A percentile compares a stretch with the other conserved stretches of the same genome.
Evolutionary conservation across 2,329 filamentous ascomycete species (phyloP).

Genomic region (Rachicladosporium sp.): DNA sequence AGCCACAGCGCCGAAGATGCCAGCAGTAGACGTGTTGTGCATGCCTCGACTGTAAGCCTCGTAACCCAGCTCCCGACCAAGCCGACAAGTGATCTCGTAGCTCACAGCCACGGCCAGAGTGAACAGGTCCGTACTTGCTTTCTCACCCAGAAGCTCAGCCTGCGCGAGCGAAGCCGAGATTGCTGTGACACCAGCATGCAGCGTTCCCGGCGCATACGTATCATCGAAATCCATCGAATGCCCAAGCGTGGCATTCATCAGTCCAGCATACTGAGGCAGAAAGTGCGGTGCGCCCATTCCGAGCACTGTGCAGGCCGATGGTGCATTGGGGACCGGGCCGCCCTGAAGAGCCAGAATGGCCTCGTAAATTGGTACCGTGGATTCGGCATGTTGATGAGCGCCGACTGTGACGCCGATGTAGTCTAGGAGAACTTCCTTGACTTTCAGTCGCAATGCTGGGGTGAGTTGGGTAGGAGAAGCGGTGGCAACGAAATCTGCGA

Average conservation of each 20-base stretch:
- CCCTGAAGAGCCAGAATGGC: constrained; percentile 17
- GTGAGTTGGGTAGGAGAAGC: constrained; percentile 12
- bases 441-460: constrained; percentile 11
- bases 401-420: constrained; percentile 19
- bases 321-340: constrained; percentile 6
- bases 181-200: constrained; percentile 32
- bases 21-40: constrained; percentile 26
- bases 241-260: constrained; percentile 31
- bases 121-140: constrained; percentile 12
- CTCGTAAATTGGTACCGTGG: constrained; percentile 15
- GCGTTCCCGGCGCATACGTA: constrained; percentile 29
- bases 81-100: constrained; percentile 24
- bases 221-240: constrained; percentile 37
- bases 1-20: constrained; percentile 27
- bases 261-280: constrained; percentile 28
- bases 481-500: constrained; percentile 16
- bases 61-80: constrained; percentile 24
- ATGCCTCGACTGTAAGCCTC: constrained; percentile 26
- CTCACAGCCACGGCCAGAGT: constrained; percentile 23
- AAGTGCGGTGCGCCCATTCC: constrained; percentile 21
- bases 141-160: constrained; percentile 16
- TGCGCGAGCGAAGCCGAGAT: constrained; percentile 27
- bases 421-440: constrained; percentile 22
- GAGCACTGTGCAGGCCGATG: constrained; percentile 20
- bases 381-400: constrained; percentile 15